Evolutionary conservation across 805 yeast genomes (phyloP).

Genomic region (Candida dajiaensis): DNA sequence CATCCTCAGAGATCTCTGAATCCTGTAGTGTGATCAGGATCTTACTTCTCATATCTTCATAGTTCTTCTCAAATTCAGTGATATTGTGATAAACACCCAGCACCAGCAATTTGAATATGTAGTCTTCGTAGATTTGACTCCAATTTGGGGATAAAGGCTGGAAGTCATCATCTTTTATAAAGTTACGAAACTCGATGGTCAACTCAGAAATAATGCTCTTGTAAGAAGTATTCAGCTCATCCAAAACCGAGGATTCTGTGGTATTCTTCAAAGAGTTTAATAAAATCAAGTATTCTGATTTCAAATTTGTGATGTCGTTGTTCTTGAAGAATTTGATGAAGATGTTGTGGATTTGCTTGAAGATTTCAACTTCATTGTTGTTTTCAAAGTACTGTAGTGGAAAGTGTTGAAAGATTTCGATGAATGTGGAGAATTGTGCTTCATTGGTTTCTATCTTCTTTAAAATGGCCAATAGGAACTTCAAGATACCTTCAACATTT

Average conservation of each 20-base stretch:
- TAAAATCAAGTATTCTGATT: conserved; percentile 8
- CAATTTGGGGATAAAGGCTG: conserved; percentile 6
- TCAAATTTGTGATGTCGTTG: conserved; percentile 9
- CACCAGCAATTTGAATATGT: conserved; percentile 12
- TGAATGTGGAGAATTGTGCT: conserved; percentile 10
- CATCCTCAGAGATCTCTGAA: not conserved
- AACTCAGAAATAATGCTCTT: conserved; percentile 12
- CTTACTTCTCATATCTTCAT: conserved; percentile 8
- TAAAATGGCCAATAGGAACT: conserved; percentile 6
- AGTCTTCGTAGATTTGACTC: conserved; percentile 14
- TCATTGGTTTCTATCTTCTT: conserved; percentile 12
- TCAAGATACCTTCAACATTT: conserved; percentile 9
- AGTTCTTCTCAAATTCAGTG: conserved; percentile 5
- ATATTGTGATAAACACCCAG: conserved; percentile 13
- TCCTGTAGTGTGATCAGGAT: conserved; percentile 6
- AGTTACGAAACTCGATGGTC: conserved; percentile 10
- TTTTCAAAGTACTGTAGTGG: conserved; percentile 19
- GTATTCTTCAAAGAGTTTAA: conserved; percentile 4
- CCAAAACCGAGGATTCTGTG: conserved; percentile 3
- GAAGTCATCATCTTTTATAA: conserved; percentile 8
- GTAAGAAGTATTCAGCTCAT: conserved; percentile 8
- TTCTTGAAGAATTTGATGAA: conserved; percentile 17
- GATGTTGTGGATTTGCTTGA: conserved; percentile 6
- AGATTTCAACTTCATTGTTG: conserved; percentile 10
- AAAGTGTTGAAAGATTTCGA: conserved; percentile 14